phyloP scores from a whole-genome alignment of 768 basidiomycete genomes.

The Auricularia sp. region DNA sequence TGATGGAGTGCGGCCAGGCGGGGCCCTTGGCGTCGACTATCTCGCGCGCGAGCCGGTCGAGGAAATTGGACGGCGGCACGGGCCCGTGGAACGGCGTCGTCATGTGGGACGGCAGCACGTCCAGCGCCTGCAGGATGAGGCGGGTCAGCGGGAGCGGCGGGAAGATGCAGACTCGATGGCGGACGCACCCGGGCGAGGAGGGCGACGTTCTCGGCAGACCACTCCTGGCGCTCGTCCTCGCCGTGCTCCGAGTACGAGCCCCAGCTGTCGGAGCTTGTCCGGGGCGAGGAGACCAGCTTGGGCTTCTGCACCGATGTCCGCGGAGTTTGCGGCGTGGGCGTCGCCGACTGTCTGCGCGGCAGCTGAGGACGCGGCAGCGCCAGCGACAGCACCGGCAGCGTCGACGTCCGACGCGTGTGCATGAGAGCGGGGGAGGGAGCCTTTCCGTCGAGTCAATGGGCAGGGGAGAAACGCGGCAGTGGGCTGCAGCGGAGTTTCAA shows the following conservation, averaged over 20 bases:
- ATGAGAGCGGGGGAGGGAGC: not conserved
- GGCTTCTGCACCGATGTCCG: not conserved
- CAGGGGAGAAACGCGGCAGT: not conserved
- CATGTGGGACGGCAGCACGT: slow-evolving; percentile 74
- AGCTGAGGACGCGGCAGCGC: not conserved
- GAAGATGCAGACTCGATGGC: not conserved
- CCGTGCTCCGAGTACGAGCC: not conserved
- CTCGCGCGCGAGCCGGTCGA: slow-evolving; percentile 78
- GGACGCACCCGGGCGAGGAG: not conserved
- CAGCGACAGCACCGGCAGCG: not conserved
- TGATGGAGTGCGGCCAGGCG: slow-evolving; percentile 77
- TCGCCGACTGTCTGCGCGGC: not conserved
- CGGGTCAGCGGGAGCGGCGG: not conserved
- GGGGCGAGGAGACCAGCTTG: not conserved
- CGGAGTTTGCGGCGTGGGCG: not conserved
- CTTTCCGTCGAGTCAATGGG: not conserved
- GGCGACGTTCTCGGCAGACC: not conserved
- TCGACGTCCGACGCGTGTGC: not conserved
- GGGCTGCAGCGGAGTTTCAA: too few relatives aligned
- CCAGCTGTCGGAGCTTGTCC: not conserved
- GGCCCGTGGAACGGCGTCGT: slow-evolving; percentile 79
- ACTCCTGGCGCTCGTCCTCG: not conserved
- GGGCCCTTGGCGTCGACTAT: slow-evolving; percentile 67
- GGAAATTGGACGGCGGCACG: slow-evolving; percentile 74
- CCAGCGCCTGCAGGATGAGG: slow-evolving; percentile 48